phyloP scores from a whole-genome alignment of 1,284 basidiomycete species.

The Cryptococcus jaspeensis region DNA sequence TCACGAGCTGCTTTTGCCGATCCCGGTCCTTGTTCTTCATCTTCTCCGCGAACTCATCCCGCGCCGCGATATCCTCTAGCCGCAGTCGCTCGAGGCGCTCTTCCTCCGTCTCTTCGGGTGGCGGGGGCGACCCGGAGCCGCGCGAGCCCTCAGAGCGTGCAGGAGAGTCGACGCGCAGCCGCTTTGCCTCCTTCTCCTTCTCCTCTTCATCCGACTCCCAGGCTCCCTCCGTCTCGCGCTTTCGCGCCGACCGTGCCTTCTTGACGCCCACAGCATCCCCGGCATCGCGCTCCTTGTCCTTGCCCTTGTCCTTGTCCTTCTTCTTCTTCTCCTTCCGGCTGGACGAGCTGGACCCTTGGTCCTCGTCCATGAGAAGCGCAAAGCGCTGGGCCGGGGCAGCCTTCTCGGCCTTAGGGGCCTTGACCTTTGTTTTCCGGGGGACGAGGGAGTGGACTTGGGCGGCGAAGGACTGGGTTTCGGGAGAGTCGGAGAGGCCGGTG shows the following conservation, averaged over 20 bases:
- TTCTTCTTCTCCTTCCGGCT: conserved; percentile 48
- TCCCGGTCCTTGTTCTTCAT: conserved; percentile 80
- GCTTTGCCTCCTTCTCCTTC: conserved; percentile 56
- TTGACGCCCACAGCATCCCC: conserved; percentile 53
- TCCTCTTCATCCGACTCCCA: conserved; percentile 71
- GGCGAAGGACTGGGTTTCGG: conserved; percentile 76
- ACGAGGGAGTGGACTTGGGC: conserved; percentile 71
- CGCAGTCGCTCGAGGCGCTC: conserved; percentile 70
- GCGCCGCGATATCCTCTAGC: conserved; percentile 73
- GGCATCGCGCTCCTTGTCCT: conserved; percentile 53
- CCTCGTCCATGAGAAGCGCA: conserved; percentile 74
- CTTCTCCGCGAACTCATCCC: conserved; percentile 90
- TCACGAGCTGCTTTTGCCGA: conserved; percentile 84
- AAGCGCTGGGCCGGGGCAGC: conserved; percentile 61
- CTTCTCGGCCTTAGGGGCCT: conserved; percentile 47
- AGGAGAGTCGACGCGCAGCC: conserved; percentile 42
- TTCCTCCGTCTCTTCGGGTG: conserved; percentile 61
- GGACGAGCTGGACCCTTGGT: conserved; percentile 40
- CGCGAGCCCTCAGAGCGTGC: conserved; percentile 50
- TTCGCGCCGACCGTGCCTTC: conserved; percentile 62
- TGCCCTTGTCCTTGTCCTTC: conserved; percentile 53
- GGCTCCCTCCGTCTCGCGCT: conserved; percentile 63
- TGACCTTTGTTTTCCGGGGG: conserved; percentile 70
- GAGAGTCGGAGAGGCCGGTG: conserved; percentile 74
- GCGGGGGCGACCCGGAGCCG: conserved; percentile 7